Evolutionary conservation across 495 filamentous ascomycete genomes (phyloP).

Genomic region (Neurospora sp.): DNA sequence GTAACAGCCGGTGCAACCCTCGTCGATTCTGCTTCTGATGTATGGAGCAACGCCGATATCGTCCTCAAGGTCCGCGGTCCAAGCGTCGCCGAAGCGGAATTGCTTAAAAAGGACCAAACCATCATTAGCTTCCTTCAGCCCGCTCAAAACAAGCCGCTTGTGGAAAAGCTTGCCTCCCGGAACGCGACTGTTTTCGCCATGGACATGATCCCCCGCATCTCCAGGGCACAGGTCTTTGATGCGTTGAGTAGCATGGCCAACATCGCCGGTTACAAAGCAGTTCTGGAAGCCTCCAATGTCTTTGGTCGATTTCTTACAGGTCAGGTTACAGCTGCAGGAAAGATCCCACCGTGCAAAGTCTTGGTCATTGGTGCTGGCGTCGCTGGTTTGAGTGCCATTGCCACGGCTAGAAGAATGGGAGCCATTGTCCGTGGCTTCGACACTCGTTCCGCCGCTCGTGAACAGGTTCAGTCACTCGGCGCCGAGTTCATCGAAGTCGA

Average conservation of each 20-base stretch:
- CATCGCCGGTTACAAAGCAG: constrained; percentile 78
- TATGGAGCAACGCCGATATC: constrained; percentile 64
- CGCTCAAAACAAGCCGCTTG: constrained; percentile 56
- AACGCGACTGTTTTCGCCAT: constrained; percentile 67
- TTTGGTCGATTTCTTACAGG: constrained; percentile 76
- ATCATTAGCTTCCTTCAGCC: constrained; percentile 70
- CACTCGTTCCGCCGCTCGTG: constrained; percentile 64
- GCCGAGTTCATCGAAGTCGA: constrained; percentile 80
- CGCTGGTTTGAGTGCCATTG: constrained; percentile 72
- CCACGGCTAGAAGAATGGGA: constrained; percentile 67
- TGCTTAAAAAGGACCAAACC: constrained; percentile 51
- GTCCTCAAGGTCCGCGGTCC: constrained; percentile 70
- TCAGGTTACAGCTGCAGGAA: constrained; percentile 72
- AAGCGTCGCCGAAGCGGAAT: constrained; percentile 50
- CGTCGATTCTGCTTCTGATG: constrained; percentile 42
- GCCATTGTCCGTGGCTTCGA: constrained; percentile 79
- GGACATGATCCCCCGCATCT: constrained; percentile 78
- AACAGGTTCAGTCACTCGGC: constrained; percentile 76
- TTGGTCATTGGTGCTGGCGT: constrained; percentile 77
- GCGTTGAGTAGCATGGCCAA: constrained; percentile 80
- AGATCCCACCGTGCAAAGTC: constrained; percentile 76
- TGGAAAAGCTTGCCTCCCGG: constrained; percentile 53
- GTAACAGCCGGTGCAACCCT: constrained; percentile 61
- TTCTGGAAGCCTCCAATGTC: constrained; percentile 70
- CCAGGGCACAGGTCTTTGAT: constrained; percentile 71